Percentiles rank a stretch among this genome's conserved stretches.
These are phyloP conservation scores for Kodamaea plutei DNA, from an alignment of 1,139 yeast genomes.

Conservation along the genomic window DNA sequence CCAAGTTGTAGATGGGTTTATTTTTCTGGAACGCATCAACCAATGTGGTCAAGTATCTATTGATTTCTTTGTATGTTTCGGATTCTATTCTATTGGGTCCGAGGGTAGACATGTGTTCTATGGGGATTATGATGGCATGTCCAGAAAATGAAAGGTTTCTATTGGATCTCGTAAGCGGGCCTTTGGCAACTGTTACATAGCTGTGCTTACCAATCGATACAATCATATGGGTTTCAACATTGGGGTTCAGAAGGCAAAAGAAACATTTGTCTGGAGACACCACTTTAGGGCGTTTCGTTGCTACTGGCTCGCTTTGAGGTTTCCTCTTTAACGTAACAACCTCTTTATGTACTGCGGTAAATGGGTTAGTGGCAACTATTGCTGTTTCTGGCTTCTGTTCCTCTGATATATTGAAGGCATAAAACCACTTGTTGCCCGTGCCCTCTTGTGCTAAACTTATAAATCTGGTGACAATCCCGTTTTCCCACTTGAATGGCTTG, in stretches of 20 bases:
- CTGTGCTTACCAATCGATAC: conserved; percentile 64
- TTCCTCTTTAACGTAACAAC: background rate
- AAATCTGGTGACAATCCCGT: conserved; percentile 48
- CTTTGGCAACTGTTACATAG: conserved; percentile 80
- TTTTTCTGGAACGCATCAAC: conserved; percentile 38
- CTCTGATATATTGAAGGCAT: conserved; percentile 54
- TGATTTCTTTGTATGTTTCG: conserved; percentile 25
- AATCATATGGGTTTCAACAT: conserved; percentile 75
- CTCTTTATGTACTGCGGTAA: conserved; percentile 10
- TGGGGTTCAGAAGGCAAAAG: conserved; percentile 80
- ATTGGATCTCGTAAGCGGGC: conserved; percentile 64
- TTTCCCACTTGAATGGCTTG: conserved; percentile 56
- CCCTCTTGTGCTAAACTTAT: conserved; percentile 62
- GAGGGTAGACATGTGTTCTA: conserved; percentile 62
- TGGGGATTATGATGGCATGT: conserved; percentile 80
- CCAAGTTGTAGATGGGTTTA: conserved; percentile 38
- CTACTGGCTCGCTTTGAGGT: conserved; percentile 2
- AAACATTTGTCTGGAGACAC: conserved; percentile 58
- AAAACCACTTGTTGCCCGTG: conserved; percentile 66
- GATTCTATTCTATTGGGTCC: conserved; percentile 14
- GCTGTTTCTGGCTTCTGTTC: conserved; percentile 7
- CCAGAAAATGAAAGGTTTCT: conserved; percentile 58
- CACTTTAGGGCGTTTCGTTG: conserved; percentile 7
- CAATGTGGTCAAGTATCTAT: conserved; percentile 41
- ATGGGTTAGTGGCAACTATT: conserved; percentile 37